Conservation (phyloP, 495 filamentous ascomycete genomes). For the Letharia columbiana region DNA sequence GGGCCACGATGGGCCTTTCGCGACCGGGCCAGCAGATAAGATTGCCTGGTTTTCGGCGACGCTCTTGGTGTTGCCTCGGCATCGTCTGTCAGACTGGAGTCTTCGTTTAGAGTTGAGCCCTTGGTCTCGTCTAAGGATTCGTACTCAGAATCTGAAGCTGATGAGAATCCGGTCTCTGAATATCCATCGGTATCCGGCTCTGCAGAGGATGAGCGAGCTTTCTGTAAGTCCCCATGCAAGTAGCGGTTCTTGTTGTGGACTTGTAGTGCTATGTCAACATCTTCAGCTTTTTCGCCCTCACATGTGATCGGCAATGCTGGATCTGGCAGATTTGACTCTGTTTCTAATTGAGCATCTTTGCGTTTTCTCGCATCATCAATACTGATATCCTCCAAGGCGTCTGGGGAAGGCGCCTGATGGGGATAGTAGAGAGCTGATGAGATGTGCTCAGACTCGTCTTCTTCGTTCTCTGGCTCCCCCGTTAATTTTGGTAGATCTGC, state of each 20-base stretch:
- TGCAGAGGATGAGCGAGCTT: conserved; percentile 32
- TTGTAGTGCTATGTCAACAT: conserved; percentile 55
- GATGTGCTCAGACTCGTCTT: conserved; percentile 89
- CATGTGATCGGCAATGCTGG: conserved; percentile 27
- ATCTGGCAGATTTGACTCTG: conserved; percentile 24
- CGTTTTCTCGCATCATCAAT: conserved; percentile 30
- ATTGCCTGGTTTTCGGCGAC: conserved; percentile 40
- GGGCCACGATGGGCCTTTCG: conserved; percentile 28
- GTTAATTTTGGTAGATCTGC: conserved; percentile 17
- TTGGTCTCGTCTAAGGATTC: conserved; percentile 48
- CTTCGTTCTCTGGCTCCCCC: conserved; percentile 42
- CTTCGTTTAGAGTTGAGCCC: conserved; percentile 40
- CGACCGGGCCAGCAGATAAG: conserved; percentile 31
- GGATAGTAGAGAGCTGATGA: conserved; percentile 90
- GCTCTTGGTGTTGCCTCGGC: conserved; percentile 54
- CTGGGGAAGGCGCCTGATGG: conserved; percentile 57
- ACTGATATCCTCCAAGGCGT: conserved; percentile 38
- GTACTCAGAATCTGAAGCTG: conserved; percentile 52
- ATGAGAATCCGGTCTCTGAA: conserved; percentile 36
- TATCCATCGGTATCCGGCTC: conserved; percentile 30
- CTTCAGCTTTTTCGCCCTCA: conserved; percentile 32
- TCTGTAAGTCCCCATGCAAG: conserved; percentile 50
- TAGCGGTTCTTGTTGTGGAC: conserved; percentile 53
- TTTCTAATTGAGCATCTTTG: conserved; percentile 32
- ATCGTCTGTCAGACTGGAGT: conserved; percentile 49